phyloP scores from a whole-genome alignment of 345 rosid species.

The Schrenkiella parvula region DNA sequence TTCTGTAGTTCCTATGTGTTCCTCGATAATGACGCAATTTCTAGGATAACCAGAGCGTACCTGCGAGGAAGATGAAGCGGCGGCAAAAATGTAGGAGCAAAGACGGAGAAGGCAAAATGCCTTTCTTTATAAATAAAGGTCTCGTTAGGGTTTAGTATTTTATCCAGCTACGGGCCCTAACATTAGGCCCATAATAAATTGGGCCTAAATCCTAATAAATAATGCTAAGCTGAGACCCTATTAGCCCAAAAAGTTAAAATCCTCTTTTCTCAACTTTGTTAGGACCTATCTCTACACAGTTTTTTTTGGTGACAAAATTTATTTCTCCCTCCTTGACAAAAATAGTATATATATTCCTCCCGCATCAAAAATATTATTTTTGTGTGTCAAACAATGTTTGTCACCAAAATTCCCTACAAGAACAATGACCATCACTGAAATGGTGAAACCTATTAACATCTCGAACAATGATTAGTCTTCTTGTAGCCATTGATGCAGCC shows the following conservation, averaged over 20 bases:
- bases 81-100: conserved; percentile 3
- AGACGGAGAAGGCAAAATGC: background rate
- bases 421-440: conserved; percentile 56
- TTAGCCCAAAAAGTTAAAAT: background rate
- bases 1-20: background rate
- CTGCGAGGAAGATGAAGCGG: conserved; percentile 22
- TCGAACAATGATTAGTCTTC: conserved; percentile 59
- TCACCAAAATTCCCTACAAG: conserved; percentile 74
- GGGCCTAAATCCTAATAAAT: background rate
- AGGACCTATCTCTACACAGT: too few species aligned
- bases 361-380: background rate
- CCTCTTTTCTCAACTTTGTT: background rate
- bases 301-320: too few species aligned
- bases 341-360: too few species aligned
- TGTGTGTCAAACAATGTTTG: background rate
- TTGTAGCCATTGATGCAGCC: conserved; percentile 46
- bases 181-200: background rate
- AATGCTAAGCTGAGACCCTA: background rate
- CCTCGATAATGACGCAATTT: background rate
- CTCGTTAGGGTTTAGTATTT: conserved; percentile 15
- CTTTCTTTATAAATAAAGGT: conserved; percentile 1
- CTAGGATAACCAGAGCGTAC: conserved; percentile 7
- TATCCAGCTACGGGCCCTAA: background rate
- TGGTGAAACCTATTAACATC: conserved; percentile 72
- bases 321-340: too few species aligned